Evolutionary conservation across 768 basidiomycete genomes (phyloP), one percentile per base, ranked within the genome.

Genomic region (Scleroderma citrinum): DNA sequence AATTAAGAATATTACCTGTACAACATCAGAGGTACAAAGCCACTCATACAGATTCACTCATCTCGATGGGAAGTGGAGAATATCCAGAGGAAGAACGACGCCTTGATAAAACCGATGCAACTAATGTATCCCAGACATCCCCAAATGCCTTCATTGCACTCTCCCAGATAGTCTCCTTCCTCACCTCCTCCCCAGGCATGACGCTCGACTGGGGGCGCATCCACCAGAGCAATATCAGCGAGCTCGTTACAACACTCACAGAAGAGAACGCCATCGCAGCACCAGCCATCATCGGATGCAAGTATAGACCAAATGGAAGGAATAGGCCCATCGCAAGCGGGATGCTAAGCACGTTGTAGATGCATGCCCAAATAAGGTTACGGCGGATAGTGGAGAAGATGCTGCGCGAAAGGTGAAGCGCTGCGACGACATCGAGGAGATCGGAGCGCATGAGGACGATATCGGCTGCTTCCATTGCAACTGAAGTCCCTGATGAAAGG

Each of bases 281-380:
- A n/a, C 92, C 95, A 0, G 96, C 92, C 71, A 93, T 82, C 95
- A 98, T 98, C 8, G 96, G 96, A 58, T 93, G 96, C 63, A 98
- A 82, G 66, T 93, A 91, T 24, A 95, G 56, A 13, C 92, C 92
- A 64, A 92, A 78, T 0, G 96, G 96, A 12, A 98, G 75, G 72
- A 99, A 84, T 41, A 98, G 49, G 21, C 96, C 96, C 96, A 99
- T 99, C 19, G 96, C 96, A 40, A 98, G 81, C 16, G 96, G 96
- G 51, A 99, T 95, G 47, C 92, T 90, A 49, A 95, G 69, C 30
- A 95, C 63, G 60, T 97, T 96, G 72, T 96, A 96, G 46, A 94
- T 73, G 62, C 92, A 96, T 13, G 96, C 96, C 94, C 94, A 99
- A 43, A 94, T 64, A 43, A 99, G 82, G 69, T 98, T 99, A 41